phyloP scores from a whole-genome alignment of 768 basidiomycete genomes.

The Gyrodon lividus region DNA sequence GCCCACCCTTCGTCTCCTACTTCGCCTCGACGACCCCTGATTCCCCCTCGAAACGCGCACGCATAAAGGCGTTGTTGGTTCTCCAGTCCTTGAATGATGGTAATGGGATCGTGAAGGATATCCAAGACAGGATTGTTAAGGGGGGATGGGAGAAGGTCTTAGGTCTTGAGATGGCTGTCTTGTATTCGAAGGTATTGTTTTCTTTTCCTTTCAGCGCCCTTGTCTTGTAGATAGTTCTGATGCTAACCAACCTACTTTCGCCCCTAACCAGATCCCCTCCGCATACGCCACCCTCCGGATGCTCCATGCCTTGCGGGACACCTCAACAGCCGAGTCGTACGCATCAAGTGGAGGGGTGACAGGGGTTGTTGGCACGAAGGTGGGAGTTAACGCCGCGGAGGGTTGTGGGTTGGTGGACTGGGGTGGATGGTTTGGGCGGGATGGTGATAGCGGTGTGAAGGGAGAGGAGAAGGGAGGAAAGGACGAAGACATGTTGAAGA shows the following conservation, averaged over 20 bases:
- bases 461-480: slow-evolving; percentile 42
- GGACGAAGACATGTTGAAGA: slow-evolving; percentile 57
- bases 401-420: slow-evolving; percentile 41
- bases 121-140: slow-evolving; percentile 18
- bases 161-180: slow-evolving; percentile 70
- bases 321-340: slow-evolving; percentile 79
- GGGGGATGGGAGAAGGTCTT: slow-evolving; percentile 48
- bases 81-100: slow-evolving; percentile 47
- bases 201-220: neutral
- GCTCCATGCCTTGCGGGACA: slow-evolving; percentile 70
- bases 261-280: slow-evolving; percentile 7
- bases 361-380: slow-evolving; percentile 59
- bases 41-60: slow-evolving; percentile 65
- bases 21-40: slow-evolving; percentile 83
- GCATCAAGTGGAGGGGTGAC: slow-evolving; percentile 73
- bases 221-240: neutral
- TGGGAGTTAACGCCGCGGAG: slow-evolving; percentile 55
- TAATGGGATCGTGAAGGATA: slow-evolving; percentile 13
- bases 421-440: slow-evolving; percentile 39
- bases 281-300: slow-evolving; percentile 51
- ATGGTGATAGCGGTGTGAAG: slow-evolving; percentile 49
- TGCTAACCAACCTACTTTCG: neutral
- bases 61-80: slow-evolving; percentile 76
- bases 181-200: slow-evolving; percentile 68
- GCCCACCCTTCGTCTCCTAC: slow-evolving; percentile 51